Evolutionary conservation across 768 basidiomycete genomes (phyloP), one percentile per base, ranked within the genome.

Genomic region (Dacryopinax primogenitus): DNA sequence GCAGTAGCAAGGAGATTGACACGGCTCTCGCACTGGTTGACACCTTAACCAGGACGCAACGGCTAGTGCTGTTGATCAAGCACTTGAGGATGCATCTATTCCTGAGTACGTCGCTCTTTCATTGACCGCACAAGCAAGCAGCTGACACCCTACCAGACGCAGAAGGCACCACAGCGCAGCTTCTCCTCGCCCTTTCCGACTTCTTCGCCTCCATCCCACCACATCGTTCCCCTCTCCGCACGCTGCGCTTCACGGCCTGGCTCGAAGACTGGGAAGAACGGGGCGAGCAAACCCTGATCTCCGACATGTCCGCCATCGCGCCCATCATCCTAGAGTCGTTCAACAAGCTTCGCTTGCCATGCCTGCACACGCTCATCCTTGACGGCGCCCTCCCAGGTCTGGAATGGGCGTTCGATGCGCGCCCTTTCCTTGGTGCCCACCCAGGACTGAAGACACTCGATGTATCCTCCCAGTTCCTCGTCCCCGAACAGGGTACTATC

Each of bases 131-230:
- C 51, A 9, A 13, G 23, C 51, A 11, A 32, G 32, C 26, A 11
- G 37, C 11, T n/a, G 12, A 11, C 12, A 39, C 13, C 9, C 7
- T 15, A 11, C 3, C 51, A 58, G 51, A 58, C 30, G 51, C 51
- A 18, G 30, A 58, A 58, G 51, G 51, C 3, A 58, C 51, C 9
- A 58, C 51, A 3, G 26, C 9, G 3, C 26, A 58, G 26, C 51
- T 58, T 3, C 51, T 58, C 26, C 51, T 58, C 26, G 26, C 26
- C 9, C 26, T 58, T 30, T 58, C 51, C 18, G 26, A 30, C 26
- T 58, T 58, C 51, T 58, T 58, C 51, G 13, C 26, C 26, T 58
- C 51, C 51, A 58, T 58, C 51, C 51, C 51, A 30, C 13, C 51
- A 23, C 4, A 58, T 9, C 51, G 51, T 30, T 58, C 51, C 21